These are phyloP conservation scores for Halophytophthora batemanensis DNA, from an alignment of 352 stramenopile species.

Conservation along the genomic window DNA sequence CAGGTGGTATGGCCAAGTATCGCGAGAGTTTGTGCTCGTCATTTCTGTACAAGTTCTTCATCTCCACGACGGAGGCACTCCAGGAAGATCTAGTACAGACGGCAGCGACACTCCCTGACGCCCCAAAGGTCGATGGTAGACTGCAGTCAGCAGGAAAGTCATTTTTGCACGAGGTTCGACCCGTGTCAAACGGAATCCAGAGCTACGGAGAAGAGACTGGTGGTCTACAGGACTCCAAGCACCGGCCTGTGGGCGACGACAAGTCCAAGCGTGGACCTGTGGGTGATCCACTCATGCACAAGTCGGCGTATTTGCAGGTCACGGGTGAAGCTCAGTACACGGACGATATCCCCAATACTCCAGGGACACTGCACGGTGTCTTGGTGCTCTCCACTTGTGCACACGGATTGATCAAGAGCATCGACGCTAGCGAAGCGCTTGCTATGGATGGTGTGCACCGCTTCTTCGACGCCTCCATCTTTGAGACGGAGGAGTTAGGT, in stretches of 20 bases:
- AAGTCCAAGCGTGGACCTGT: constrained; percentile 61
- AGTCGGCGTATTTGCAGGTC: constrained; percentile 91
- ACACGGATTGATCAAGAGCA: constrained; percentile 76
- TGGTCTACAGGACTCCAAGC: constrained; percentile 62
- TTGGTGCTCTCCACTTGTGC: constrained; percentile 90
- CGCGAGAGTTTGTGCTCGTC: constrained; percentile 91
- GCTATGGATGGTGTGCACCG: constrained; percentile 86
- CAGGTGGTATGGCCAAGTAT: constrained; percentile 94
- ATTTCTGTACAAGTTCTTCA: constrained; percentile 96
- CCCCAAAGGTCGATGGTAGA: constrained; percentile 31
- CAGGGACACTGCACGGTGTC: constrained; percentile 86
- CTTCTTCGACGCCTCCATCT: constrained; percentile 81
- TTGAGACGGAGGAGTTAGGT: constrained; percentile 55
- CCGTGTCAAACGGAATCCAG: constrained; percentile 54
- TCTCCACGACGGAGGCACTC: constrained; percentile 63
- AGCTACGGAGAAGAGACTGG: constrained; percentile 58
- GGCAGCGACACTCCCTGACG: constrained; percentile 13
- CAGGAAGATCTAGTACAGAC: constrained; percentile 31
- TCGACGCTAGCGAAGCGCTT: constrained; percentile 84
- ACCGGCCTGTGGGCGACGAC: constrained; percentile 40
- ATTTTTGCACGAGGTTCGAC: constrained; percentile 54
- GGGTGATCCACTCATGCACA: constrained; percentile 91
- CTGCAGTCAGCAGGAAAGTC: constrained; percentile 50
- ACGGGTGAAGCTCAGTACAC: constrained; percentile 95
- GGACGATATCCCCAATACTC: constrained; percentile 91